Evolutionary conservation across 2,329 filamentous ascomycete genomes (phyloP), one percentile per base, ranked within the genome.

Genomic region (Xylariaceae sp.): DNA sequence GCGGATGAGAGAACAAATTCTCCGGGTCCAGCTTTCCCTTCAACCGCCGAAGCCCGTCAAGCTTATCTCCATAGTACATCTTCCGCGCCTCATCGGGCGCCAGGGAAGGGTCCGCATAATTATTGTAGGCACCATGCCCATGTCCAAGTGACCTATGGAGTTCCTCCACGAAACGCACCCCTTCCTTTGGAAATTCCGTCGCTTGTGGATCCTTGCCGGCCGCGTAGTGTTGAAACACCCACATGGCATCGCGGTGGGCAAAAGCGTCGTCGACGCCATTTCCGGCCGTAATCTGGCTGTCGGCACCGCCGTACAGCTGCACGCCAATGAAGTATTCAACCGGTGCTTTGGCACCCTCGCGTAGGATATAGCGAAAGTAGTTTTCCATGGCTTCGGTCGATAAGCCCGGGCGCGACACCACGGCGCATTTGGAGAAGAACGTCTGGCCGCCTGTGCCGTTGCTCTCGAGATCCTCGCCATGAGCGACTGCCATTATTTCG

Each of bases 361-460:
- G 18, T 0, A 68, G n/a, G 34, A 71, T 60, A 39, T 62, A 69
- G 2, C 13, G 17, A 23, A 72, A 72, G 56, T 71, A 72, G 18
- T 48, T 60, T n/a, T 45, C 51, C 17, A 72, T 8, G 2, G 64
- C 61, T n/a, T 64, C 58, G 2, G 53, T 35, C 3, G 62, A 63
- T 10, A 72, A 56, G 11, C 68, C 70, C 1, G 69, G 68, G 35
- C 66, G 64, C 1, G 70, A 66, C 3, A 72, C 61, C 3, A 68
- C 68, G 23, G 73, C 66, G 53, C 71, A 72, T 63, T 75, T 76
- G 53, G 74, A 70, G 55, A 72, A 74, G 63, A 75, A 75, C 35
- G 67, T 69, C 48, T 64, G 61, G 17, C 61, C 69, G 35, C 63
- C 64, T 3, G 47, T 17, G 5, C 17, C 39, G 15, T 58, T 23